These are phyloP conservation scores for Trichoderma arundinaceum DNA, from an alignment of 2,329 filamentous ascomycete species.

Conservation along the genomic window DNA sequence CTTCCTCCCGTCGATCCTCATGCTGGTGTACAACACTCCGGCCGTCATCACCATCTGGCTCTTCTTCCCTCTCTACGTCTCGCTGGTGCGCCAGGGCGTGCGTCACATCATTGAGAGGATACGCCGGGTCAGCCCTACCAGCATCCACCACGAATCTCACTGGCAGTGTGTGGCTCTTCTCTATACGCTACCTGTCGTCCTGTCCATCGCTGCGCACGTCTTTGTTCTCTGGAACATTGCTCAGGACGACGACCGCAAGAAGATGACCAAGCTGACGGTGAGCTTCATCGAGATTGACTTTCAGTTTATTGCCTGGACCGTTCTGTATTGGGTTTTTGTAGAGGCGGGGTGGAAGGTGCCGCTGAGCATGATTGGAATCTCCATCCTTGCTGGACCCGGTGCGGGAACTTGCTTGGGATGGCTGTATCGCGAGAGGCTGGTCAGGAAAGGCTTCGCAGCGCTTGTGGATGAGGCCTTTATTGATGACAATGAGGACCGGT, in stretches of 20 bases:
- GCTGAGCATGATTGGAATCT: slow-evolving; percentile 41
- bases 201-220: slow-evolving; percentile 52
- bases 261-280: slow-evolving; percentile 56
- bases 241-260: slow-evolving; percentile 49
- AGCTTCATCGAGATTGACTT: slow-evolving; percentile 55
- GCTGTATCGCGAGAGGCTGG: slow-evolving; percentile 48
- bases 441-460: slow-evolving; percentile 38
- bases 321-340: slow-evolving; percentile 60
- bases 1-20: slow-evolving; percentile 52
- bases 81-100: slow-evolving; percentile 49
- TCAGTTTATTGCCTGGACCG: slow-evolving; percentile 53
- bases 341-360: slow-evolving; percentile 55
- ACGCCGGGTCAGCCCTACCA: slow-evolving; percentile 39
- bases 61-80: slow-evolving; percentile 58
- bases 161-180: slow-evolving; percentile 47
- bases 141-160: slow-evolving; percentile 53
- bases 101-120: slow-evolving; percentile 39
- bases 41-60: slow-evolving; percentile 54
- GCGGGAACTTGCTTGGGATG: slow-evolving; percentile 48
- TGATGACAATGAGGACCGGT: slow-evolving; percentile 32
- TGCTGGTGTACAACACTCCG: slow-evolving; percentile 52
- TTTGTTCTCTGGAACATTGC: slow-evolving; percentile 49
- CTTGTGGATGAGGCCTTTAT: slow-evolving; percentile 24
- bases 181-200: slow-evolving; percentile 53
- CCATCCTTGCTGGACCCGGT: slow-evolving; percentile 47